A percentile compares a stretch with the other conserved stretches of the same genome.
phyloP scores from a whole-genome alignment of 352 stramenopile species.

The Aphanomyces euteiches region DNA sequence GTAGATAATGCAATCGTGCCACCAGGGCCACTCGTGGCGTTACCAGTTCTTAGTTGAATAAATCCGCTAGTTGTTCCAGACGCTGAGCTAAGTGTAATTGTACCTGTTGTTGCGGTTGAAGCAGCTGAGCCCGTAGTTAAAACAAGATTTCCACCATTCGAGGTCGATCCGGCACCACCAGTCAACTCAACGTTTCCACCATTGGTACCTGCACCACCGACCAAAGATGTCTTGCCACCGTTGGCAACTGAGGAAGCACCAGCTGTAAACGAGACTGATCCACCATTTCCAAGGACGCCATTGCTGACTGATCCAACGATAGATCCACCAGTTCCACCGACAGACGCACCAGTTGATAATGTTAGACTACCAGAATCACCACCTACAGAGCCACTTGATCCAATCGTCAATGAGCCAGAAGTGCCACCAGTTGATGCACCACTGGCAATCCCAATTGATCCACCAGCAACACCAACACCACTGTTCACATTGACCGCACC shows the following conservation, averaged over 20 bases:
- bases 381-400: conserved; percentile 17
- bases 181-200: conserved; percentile 23
- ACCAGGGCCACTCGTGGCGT: not conserved
- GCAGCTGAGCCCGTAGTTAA: conserved; percentile 32
- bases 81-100: not conserved
- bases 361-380: not conserved
- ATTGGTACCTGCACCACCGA: conserved; percentile 15
- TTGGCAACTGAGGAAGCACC: conserved; percentile 1
- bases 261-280: conserved; percentile 29
- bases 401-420: conserved; percentile 28
- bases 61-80: not conserved
- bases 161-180: conserved; percentile 15
- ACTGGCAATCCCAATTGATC: conserved; percentile 34
- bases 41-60: not conserved
- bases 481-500: conserved; percentile 7
- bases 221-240: conserved; percentile 15
- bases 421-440: conserved; percentile 21
- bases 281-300: not conserved
- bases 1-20: not conserved
- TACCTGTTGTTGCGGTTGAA: not conserved
- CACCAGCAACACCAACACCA: conserved; percentile 25
- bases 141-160: conserved; percentile 31
- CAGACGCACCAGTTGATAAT: not conserved
- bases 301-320: not conserved
- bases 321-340: not conserved